Base-by-base conservation (phyloP, 306 rosid species). In the Glycine latifolia region DNA sequence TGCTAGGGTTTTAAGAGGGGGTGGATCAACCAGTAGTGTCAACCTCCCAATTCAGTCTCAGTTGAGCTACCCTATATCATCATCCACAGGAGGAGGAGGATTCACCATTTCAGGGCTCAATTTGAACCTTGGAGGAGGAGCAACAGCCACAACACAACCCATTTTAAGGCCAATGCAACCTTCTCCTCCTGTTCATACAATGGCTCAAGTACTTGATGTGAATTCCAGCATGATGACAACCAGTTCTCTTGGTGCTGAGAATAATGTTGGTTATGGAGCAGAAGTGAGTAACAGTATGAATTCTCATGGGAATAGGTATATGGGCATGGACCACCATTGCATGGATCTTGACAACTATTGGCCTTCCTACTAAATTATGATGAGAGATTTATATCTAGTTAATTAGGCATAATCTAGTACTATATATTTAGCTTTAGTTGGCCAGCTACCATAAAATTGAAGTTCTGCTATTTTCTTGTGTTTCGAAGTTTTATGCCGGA, bases 311-410 rank as follows among this genome's bases (percentile, higher is more conserved):
- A 90, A 84, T 80, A 86, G 97, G 75, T 91, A 65, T 55, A 67
- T 89, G 87, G 87, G 88, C 78, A 81, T 94, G 31, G 31, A 26
- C 90, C 97, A 90, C 6, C 88, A 87, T 39, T 94, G 97, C 88
- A 81, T 90, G 90, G 97, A 91, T 82, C 88, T 94, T 5, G 97
- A 94, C 14, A 87, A 69, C 85, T 94, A 91, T 89, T 94, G 98
- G 98, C 88, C 87, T 61, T 15, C 86, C 79, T 91, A 88, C 85
- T 91, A 26, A 26, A 26, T 26, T 26, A 26, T 26, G 31, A 26
- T 26, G 31, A 26, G 31, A 26, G 31, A 26, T 26, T 26, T 26
- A 0, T 26, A 26, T 26, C 2, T 26, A 26, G 31, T 26, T 26
- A 26, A 26, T 26, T 26, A 26, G 31, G 31, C 31, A 26, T 26